phyloP scores from a whole-genome alignment of 2,329 filamentous ascomycete genomes.

The Samsoniella hepiali region DNA sequence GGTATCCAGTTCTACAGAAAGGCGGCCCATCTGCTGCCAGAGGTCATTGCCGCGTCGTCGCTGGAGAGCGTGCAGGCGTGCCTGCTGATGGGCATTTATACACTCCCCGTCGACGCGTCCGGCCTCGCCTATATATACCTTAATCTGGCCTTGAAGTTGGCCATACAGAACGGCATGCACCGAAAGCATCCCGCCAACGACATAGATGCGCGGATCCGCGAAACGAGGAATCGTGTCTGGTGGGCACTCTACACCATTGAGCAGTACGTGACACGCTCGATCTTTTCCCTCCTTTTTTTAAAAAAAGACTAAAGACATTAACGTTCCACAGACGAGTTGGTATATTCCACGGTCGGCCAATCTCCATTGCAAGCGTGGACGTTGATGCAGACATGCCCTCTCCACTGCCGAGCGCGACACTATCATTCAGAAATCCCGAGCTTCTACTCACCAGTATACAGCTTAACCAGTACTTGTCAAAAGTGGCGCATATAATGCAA shows the following conservation, averaged over 20 bases:
- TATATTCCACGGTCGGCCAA: constrained; percentile 53
- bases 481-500: constrained; percentile 40
- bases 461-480: constrained; percentile 35
- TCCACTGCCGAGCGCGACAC: constrained; percentile 40
- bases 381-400: constrained; percentile 52
- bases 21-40: constrained; percentile 51
- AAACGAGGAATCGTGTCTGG: constrained; percentile 54
- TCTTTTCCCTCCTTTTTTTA: background rate
- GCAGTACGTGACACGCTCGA: constrained; percentile 36
- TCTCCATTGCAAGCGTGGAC: constrained; percentile 50
- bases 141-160: constrained; percentile 53
- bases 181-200: constrained; percentile 46
- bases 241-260: constrained; percentile 57
- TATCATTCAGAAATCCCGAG: constrained; percentile 41
- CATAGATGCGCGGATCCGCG: constrained; percentile 45
- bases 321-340: constrained; percentile 44
- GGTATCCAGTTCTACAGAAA: constrained; percentile 56
- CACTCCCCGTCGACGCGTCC: constrained; percentile 53
- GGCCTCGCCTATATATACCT: constrained; percentile 57
- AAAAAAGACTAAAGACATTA: background rate
- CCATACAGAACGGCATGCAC: constrained; percentile 60
- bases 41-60: constrained; percentile 54
- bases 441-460: constrained; percentile 45
- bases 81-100: constrained; percentile 53
- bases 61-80: constrained; percentile 57